Evolutionary conservation across 305 asterid species (phyloP), one percentile per base, ranked within the genome.

Genomic region (Plantago lanceolata): DNA sequence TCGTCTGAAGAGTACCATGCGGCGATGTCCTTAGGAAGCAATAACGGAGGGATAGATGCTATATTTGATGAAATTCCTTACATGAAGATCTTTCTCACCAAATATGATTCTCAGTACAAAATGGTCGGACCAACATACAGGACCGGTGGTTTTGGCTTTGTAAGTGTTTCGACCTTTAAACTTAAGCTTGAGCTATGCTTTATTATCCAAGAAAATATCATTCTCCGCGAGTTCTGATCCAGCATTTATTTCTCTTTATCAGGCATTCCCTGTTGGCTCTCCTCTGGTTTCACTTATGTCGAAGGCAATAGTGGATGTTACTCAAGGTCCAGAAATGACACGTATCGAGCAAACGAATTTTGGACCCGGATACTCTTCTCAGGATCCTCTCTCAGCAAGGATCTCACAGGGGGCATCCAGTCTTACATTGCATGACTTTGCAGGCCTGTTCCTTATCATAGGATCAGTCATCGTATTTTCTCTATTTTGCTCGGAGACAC

Each of bases 111-210:
- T 20, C 65, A 48, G 13, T 85, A 85, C 66, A 85, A 76, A 62
- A 80, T 80, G 67, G 76, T 72, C 17, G 88, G 85, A 31, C 82
- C 77, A 29, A 76, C 78, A 0, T 85, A 85, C 72, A 68, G 60
- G 75, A 80, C 86, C 0, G 78, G 81, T 64, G 88, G 92, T 13
- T 76, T 85, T 55, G 82, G 81, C 68, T 80, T 85, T 64, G 86
- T 76, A 76, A 76, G 92, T 77, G 40, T 66, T 65, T 62, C 15
- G 44, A 48, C 9, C 24, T 24, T 18, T 68, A 29, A 14, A 9
- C 19, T 50, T 24, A 3, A 0, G 3, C 14, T 43, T 29, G 28
- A 18, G 19, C 19, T 49, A 0, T 17, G 35, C 17, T 15, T 47
- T n/a, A 49, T 49, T n/a, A 49, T n/a, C 21, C 6, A 49, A 4